Percentiles rank a stretch among this genome's conserved stretches.
Conservation (phyloP, 1,284 basidiomycete species). For the Papiliotrema nemorosa region DNA sequence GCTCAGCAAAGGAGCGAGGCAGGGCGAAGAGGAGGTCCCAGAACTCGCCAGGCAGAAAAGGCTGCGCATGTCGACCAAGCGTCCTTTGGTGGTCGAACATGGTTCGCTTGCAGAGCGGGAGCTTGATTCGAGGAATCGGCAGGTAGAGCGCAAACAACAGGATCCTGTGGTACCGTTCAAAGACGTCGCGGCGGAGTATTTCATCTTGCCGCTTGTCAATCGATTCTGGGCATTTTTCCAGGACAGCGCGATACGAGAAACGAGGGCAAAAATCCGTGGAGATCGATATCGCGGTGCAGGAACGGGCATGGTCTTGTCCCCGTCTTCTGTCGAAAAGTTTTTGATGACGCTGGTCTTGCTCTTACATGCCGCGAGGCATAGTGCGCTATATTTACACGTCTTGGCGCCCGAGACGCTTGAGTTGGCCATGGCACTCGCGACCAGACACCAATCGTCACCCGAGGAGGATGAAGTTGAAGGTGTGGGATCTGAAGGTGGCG, state of each 20-base stretch:
- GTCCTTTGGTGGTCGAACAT: slow-evolving; percentile 26
- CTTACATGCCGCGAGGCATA: slow-evolving; percentile 72
- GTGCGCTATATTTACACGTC: slow-evolving; percentile 71
- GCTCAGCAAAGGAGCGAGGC: slow-evolving; percentile 35
- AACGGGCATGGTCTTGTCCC: slow-evolving; percentile 72
- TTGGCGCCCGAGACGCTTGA: slow-evolving; percentile 77
- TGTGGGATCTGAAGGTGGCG: slow-evolving; percentile 46
- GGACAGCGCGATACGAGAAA: slow-evolving; percentile 70
- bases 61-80: slow-evolving; percentile 57
- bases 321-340: slow-evolving; percentile 69
- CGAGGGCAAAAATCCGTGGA: slow-evolving; percentile 56
- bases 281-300: slow-evolving; percentile 66
- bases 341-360: slow-evolving; percentile 75
- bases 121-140: slow-evolving; percentile 13
- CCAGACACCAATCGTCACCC: slow-evolving; percentile 51
- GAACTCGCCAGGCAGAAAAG: slow-evolving; percentile 66
- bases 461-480: slow-evolving; percentile 12
- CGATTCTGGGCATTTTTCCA: slow-evolving; percentile 86
- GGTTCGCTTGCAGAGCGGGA: slow-evolving; percentile 35
- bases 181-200: slow-evolving; percentile 76
- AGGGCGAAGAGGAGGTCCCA: slow-evolving; percentile 53
- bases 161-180: slow-evolving; percentile 55
- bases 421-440: slow-evolving; percentile 72
- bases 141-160: slow-evolving; percentile 27
- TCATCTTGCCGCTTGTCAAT: slow-evolving; percentile 81